phyloP scores from a whole-genome alignment of 2,329 filamentous ascomycete species.

The Aspergillus sp. region DNA sequence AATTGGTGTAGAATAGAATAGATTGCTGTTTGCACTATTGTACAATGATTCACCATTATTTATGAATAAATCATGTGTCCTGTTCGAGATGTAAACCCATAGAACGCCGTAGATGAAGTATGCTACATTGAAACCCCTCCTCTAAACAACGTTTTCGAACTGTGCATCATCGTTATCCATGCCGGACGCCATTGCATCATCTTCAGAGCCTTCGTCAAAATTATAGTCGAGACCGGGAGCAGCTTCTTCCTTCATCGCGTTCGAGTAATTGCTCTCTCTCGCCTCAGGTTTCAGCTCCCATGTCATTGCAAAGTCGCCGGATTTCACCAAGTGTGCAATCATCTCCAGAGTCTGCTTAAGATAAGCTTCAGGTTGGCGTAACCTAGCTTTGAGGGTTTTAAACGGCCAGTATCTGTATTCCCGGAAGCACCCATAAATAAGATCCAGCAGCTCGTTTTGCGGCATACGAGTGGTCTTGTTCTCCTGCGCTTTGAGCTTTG shows the following conservation, averaged over 20 bases:
- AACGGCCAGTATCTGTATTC: conserved; percentile 93
- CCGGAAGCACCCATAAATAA: conserved; percentile 81
- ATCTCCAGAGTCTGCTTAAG: conserved; percentile 83
- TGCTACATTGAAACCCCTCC: conserved; percentile 28
- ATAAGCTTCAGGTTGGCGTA: conserved; percentile 91
- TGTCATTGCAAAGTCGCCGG: conserved; percentile 80
- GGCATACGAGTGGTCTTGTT: conserved; percentile 91
- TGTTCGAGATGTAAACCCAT: conserved; percentile 19
- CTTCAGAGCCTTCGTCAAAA: conserved; percentile 57
- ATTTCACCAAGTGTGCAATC: conserved; percentile 80
- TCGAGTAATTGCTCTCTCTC: conserved; percentile 56
- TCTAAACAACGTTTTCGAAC: conserved; percentile 74
- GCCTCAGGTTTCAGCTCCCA: conserved; percentile 81
- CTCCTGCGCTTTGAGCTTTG: conserved; percentile 61
- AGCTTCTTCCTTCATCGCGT: conserved; percentile 54
- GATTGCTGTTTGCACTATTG: neutral
- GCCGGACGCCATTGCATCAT: conserved; percentile 51
- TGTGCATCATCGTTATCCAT: conserved; percentile 69
- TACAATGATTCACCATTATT: conserved; percentile 1
- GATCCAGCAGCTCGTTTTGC: conserved; percentile 83
- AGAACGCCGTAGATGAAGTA: conserved; percentile 31
- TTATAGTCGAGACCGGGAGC: conserved; percentile 53
- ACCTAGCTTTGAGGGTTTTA: conserved; percentile 75
- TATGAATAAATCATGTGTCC: conserved; percentile 17
- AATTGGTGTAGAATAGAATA: neutral